Conservation (phyloP, 139 green algal species). For the Picochlorum sp. region DNA sequence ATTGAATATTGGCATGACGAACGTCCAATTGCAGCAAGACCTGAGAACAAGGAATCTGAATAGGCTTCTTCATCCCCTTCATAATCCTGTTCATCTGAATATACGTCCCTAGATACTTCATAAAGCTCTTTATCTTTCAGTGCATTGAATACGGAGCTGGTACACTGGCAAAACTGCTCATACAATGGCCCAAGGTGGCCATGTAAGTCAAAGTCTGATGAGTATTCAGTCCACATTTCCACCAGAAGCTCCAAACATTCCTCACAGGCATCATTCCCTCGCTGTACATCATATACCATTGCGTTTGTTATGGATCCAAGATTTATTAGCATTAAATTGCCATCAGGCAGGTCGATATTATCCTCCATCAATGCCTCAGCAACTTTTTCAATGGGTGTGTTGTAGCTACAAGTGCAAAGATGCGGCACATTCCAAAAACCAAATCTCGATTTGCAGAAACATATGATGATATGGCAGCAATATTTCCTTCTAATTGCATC, state of each 20-base stretch:
- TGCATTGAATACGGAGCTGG: constrained; percentile 9
- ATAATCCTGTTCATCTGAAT: constrained; percentile 57
- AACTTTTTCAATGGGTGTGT: no score
- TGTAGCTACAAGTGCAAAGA: no score
- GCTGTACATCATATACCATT: neutral
- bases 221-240: constrained; percentile 38
- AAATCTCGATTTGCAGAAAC: no score
- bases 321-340: no score
- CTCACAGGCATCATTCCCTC: constrained; percentile 11
- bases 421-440: no score
- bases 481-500: no score
- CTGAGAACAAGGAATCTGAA: constrained; percentile 49
- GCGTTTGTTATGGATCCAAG: neutral
- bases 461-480: no score
- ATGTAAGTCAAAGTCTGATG: constrained; percentile 10
- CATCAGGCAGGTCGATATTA: no score
- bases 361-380: no score
- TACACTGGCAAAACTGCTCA: neutral
- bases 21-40: constrained; percentile 49
- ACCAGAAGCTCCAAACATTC: constrained; percentile 55
- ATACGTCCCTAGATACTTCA: constrained; percentile 39
- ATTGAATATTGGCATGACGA: constrained; percentile 34
- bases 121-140: constrained; percentile 32
- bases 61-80: constrained; percentile 43
- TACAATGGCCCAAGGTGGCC: neutral